phyloP scores from a whole-genome alignment of 306 rosid species.

The Casuarina cunninghamiana region DNA sequence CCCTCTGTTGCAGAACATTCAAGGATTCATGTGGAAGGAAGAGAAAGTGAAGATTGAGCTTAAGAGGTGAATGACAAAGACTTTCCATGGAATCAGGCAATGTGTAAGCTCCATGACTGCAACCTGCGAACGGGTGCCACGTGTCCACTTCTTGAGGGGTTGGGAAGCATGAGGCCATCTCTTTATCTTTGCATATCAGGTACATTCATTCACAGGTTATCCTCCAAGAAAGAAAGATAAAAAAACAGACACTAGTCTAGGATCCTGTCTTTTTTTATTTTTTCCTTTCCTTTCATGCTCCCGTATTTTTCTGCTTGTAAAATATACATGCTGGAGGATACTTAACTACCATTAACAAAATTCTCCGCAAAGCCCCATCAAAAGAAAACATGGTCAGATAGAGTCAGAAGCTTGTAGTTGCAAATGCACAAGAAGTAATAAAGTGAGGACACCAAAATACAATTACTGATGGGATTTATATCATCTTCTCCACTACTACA shows the following conservation, averaged over 20 bases:
- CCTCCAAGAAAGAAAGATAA: neutral
- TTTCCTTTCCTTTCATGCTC: neutral
- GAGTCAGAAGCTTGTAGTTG: neutral
- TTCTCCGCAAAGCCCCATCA: neutral
- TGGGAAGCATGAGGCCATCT: constrained; percentile 60
- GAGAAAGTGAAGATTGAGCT: constrained; percentile 59
- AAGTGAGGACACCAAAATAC: neutral
- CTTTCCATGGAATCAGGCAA: constrained; percentile 55
- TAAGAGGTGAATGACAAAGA: constrained; percentile 59
- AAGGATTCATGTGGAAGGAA: constrained; percentile 87
- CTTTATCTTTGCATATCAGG: constrained; percentile 4
- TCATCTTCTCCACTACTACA: constrained; percentile 7
- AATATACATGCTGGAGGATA: neutral
- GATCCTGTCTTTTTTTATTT: neutral
- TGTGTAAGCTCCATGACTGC: constrained; percentile 66
- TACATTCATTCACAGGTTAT: neutral
- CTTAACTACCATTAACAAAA: neutral
- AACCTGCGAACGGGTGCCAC: constrained; percentile 75
- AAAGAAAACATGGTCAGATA: neutral
- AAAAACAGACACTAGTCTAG: neutral
- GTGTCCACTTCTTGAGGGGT: constrained; percentile 63
- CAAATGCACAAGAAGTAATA: neutral
- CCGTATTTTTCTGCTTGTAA: neutral
- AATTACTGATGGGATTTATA: neutral
- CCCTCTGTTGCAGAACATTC: constrained; percentile 58